Percentiles rank a stretch among this genome's conserved stretches.
These are phyloP conservation scores for Taiozyma sp. DNA, from an alignment of 1,139 yeast genomes.

Conservation along the genomic window DNA sequence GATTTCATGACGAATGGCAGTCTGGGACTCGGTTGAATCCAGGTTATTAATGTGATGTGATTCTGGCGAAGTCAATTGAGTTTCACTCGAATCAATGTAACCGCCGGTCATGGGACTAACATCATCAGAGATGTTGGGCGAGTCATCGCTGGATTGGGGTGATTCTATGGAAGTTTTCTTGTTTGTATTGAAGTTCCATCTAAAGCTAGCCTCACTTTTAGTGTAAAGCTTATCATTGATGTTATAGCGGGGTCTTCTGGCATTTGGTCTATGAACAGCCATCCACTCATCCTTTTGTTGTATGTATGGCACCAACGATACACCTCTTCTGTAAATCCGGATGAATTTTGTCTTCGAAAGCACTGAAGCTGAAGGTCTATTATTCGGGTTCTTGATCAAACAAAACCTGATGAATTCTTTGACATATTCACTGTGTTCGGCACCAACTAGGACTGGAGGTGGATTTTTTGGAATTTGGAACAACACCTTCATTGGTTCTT, in stretches of 20 bases:
- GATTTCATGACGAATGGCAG: slow-evolving; percentile 3
- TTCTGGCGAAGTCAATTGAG: slow-evolving; percentile 16
- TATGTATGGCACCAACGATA: slow-evolving; percentile 24
- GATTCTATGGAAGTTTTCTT: neutral
- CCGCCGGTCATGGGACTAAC: slow-evolving; percentile 10
- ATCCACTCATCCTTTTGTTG: slow-evolving; percentile 28
- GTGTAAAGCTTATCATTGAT: slow-evolving; percentile 26
- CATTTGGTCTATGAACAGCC: slow-evolving; percentile 21
- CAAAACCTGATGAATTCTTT: slow-evolving; percentile 60
- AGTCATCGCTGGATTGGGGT: slow-evolving; percentile 5
- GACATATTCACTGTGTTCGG: slow-evolving; percentile 41
- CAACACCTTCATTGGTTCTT: slow-evolving; percentile 73
- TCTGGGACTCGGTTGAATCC: neutral
- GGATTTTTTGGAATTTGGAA: slow-evolving; percentile 65
- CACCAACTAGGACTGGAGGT: slow-evolving; percentile 56
- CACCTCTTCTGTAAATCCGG: slow-evolving; percentile 19
- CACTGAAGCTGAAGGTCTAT: slow-evolving; percentile 44
- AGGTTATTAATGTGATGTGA: neutral
- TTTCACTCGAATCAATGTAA: slow-evolving; percentile 9
- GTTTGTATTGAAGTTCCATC: slow-evolving; percentile 20
- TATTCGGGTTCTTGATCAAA: slow-evolving; percentile 50
- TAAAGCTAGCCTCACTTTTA: slow-evolving; percentile 18
- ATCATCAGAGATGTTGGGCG: slow-evolving; percentile 10
- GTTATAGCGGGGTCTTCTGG: slow-evolving; percentile 27
- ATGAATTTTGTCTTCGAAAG: slow-evolving; percentile 46